These are phyloP conservation scores for Lasiodiplodia hormozganensis DNA, from an alignment of 2,329 filamentous ascomycete species.

Conservation along the genomic window DNA sequence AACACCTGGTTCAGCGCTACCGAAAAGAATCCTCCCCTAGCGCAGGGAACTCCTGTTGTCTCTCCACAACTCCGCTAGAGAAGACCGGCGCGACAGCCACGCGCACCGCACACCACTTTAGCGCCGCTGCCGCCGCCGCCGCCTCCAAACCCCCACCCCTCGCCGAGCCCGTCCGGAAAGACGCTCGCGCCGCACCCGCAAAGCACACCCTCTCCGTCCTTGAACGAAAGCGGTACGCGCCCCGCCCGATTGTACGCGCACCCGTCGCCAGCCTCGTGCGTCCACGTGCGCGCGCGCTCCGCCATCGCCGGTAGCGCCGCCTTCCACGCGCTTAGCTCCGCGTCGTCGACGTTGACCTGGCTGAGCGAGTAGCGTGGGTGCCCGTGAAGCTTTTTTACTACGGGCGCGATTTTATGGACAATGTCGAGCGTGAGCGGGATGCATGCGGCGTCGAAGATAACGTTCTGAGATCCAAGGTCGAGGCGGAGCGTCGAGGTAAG, in stretches of 20 bases:
- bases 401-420: background rate
- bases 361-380: background rate
- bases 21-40: background rate
- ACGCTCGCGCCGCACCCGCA: constrained; percentile 46
- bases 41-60: constrained; percentile 3
- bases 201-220: constrained; percentile 34
- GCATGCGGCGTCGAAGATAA: constrained; percentile 44
- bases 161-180: constrained; percentile 34
- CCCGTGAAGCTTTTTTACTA: background rate
- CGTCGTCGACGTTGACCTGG: constrained; percentile 34
- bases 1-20: background rate
- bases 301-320: constrained; percentile 32
- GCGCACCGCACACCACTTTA: constrained; percentile 39
- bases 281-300: constrained; percentile 49
- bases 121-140: constrained; percentile 33
- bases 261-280: constrained; percentile 36
- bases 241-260: constrained; percentile 41
- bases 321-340: constrained; percentile 33
- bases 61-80: constrained; percentile 40
- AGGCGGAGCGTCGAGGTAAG: constrained; percentile 41
- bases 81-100: constrained; percentile 44
- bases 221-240: constrained; percentile 37
- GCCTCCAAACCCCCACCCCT: constrained; percentile 26
- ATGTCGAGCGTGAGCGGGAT: constrained; percentile 37
- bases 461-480: constrained; percentile 40